phyloP scores from a whole-genome alignment of 1,284 basidiomycete species.

The Quambalaria eucalypti region DNA sequence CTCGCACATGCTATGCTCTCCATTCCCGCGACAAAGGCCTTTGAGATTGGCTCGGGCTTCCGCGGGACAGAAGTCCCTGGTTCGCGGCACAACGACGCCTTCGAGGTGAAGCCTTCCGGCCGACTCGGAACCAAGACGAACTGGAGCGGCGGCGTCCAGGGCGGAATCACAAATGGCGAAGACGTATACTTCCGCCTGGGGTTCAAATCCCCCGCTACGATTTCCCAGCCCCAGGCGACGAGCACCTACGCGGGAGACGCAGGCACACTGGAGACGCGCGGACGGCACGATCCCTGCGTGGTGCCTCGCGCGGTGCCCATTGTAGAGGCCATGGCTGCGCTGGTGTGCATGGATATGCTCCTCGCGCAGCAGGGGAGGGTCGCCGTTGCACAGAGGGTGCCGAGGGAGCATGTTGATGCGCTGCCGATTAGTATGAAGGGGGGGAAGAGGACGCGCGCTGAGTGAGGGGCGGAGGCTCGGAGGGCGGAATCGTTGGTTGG shows the following conservation, averaged over 20 bases:
- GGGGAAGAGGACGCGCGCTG: neutral
- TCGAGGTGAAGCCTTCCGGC: slow-evolving; percentile 62
- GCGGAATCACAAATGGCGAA: slow-evolving; percentile 95
- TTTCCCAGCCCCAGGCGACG: slow-evolving; percentile 81
- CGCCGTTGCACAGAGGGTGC: neutral
- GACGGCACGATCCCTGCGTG: slow-evolving; percentile 94
- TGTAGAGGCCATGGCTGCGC: slow-evolving; percentile 92
- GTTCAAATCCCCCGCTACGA: slow-evolving; percentile 98
- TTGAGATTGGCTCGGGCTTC: slow-evolving; percentile 97
- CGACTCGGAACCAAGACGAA: slow-evolving; percentile 76
- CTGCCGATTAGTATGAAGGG: slow-evolving; percentile 1
- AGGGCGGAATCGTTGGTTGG: no score
- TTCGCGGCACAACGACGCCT: slow-evolving; percentile 85
- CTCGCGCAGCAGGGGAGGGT: slow-evolving; percentile 34
- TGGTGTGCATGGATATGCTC: slow-evolving; percentile 76
- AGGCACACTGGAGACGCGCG: slow-evolving; percentile 78
- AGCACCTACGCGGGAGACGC: slow-evolving; percentile 83
- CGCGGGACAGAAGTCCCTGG: slow-evolving; percentile 89
- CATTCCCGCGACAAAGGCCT: slow-evolving; percentile 95
- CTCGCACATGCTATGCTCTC: slow-evolving; percentile 97
- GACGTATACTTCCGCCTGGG: slow-evolving; percentile 96
- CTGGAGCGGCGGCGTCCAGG: slow-evolving; percentile 95
- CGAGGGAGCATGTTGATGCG: neutral
- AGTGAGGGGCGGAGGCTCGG: no score
- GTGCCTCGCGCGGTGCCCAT: slow-evolving; percentile 92